Evolutionary conservation across 306 rosid genomes (phyloP), one percentile per base, ranked within the genome.

Genomic region (Medicago truncatula): DNA sequence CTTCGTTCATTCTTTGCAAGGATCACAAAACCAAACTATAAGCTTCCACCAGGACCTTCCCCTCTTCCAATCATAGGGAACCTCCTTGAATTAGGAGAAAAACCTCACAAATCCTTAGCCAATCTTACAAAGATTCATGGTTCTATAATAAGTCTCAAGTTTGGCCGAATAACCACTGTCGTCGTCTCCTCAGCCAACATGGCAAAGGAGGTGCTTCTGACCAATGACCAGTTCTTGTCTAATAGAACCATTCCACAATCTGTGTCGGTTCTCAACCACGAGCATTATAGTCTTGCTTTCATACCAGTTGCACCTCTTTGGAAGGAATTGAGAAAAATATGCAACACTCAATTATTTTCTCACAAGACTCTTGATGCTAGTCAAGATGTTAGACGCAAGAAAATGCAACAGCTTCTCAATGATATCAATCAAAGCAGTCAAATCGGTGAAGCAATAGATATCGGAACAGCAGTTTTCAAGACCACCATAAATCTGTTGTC

Each of bases 141-240:
- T 20, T 72, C 82, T 20, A 4, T 71, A 47, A 61, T 70, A 57
- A 70, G 53, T 5, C 71, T 78, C 20, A 78, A 78, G 28, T 9
- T 78, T 4, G 82, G 82, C 7, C 71, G 50, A 61, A 40, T 70
- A 70, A 78, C 82, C 3, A 70, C 77, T 0, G 21, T 49, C 7
- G 72, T 61, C 6, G 15, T 78, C 57, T 78, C 82, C n/a, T 60
- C 65, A 21, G 76, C 76, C 4, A 36, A 70, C 1, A 70, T 78
- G 82, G 77, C 77, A 36, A 78, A 39, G 50, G 71, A 78, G n/a
- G 82, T 78, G 15, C 77, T 78, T 2, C 71, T 49, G 12, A 78
- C 82, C 8, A 63, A 78, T 78, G 82, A 78, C 36, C 71, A 36
- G 0, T 50, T 49, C 38, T 70, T 78, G 47, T 78, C 82, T 10